Percentiles rank a stretch among this genome's conserved stretches.
phyloP scores from a whole-genome alignment of 169 alveolate species.

The Plasmodium falciparum region DNA sequence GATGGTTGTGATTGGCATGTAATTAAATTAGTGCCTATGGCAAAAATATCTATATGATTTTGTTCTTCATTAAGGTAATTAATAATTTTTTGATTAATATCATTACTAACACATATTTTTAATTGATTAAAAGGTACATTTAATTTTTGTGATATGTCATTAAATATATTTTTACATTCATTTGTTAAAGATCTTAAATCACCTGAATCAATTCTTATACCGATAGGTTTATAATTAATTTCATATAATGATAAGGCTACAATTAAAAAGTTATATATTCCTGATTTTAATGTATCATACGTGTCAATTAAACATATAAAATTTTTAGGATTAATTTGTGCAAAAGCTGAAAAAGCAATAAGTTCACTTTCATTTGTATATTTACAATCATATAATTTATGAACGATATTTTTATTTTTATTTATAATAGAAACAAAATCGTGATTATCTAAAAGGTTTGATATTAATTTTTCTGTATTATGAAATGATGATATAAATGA shows the following conservation, averaged over 20 bases:
- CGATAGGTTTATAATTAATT: slow-evolving; percentile 82
- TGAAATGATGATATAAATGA: slow-evolving; percentile 42
- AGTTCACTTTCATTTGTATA: slow-evolving; percentile 50
- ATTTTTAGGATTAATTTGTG: slow-evolving; percentile 57
- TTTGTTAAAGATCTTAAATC: slow-evolving; percentile 88
- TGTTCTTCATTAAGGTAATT: slow-evolving; percentile 78
- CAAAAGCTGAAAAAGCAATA: slow-evolving; percentile 53
- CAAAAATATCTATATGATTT: slow-evolving; percentile 92
- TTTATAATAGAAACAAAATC: slow-evolving; percentile 52
- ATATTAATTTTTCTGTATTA: slow-evolving; percentile 20
- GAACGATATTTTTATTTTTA: slow-evolving; percentile 54
- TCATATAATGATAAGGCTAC: slow-evolving; percentile 88
- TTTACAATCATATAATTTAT: slow-evolving; percentile 41
- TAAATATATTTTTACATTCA: slow-evolving; percentile 80
- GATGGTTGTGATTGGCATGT: slow-evolving; percentile 96
- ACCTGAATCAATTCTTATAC: slow-evolving; percentile 94
- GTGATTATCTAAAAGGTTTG: slow-evolving; percentile 28
- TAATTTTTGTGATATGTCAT: slow-evolving; percentile 73
- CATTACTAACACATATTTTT: slow-evolving; percentile 90
- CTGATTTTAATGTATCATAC: slow-evolving; percentile 77
- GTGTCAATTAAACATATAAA: slow-evolving; percentile 60
- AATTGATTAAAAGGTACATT: slow-evolving; percentile 76
- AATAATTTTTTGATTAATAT: slow-evolving; percentile 88
- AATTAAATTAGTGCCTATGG: slow-evolving; percentile 94
- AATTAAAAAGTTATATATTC: slow-evolving; percentile 90